Base-by-base conservation (phyloP, 345 rosid genomes). In the Combretum micranthum region DNA sequence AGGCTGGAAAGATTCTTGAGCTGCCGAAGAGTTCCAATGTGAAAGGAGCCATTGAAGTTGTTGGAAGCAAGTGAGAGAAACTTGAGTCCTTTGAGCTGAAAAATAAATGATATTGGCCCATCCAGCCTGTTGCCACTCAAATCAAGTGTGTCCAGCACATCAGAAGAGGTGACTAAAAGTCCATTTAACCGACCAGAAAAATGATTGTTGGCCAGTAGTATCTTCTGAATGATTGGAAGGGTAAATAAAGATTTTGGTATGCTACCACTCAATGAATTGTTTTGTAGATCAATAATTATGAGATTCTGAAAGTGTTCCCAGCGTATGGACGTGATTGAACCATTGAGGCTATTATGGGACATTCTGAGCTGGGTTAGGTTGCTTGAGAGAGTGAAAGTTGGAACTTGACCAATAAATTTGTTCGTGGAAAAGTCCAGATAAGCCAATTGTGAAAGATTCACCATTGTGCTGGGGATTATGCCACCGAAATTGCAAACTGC, bases 51-150 rank as follows among this genome's bases (percentile, higher is more conserved):
- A 20, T 0, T 63, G 55, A 55, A 47, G 10, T 25, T 39, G 2
- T 55, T 47, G 61, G 15, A 74, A 0, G 70, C 57, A 45, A 77
- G 77, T 20, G 6, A 0, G 17, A 72, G 69, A 7, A 63, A 3
- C 0, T 12, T 57, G 0, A 75, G 78, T 2, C 43, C 46, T 15
- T 12, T 43, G n/a, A 77, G 67, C 26, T 59, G 18, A 37, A 64
- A 71, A 6, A 77, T 1, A 0, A 60, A 52, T 4, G 82, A 77
- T 15, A 82, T 12, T 4, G 53, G 13, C 43, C 84, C 82, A 60
- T 62, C 64, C 9, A 82, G 44, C 12, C 57, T 68, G 54, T 82
- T 82, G 56, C 59, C 50, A 13, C 74, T 60, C 63, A 82, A 55
- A 66, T 77, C 78, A 53, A 83, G 58, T 0, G 68, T 69, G 22